Conservation (phyloP, 1,284 basidiomycete species). For the Coniophora puteana region DNA sequence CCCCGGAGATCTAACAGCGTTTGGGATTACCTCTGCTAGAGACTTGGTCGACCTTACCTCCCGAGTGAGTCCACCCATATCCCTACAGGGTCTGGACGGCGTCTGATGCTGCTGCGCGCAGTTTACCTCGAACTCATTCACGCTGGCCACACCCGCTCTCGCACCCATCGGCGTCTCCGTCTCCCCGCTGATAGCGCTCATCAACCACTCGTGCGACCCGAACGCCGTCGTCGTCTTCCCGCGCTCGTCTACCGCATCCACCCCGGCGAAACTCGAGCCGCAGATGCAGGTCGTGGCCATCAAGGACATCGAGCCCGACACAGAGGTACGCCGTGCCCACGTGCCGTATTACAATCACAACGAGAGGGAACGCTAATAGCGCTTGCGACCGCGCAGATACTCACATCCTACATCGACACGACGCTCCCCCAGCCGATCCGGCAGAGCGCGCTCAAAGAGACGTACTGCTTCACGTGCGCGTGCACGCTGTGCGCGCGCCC, state of each 20-base stretch:
- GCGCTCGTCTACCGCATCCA: slow-evolving; percentile 34
- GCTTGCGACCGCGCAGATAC: slow-evolving; percentile 45
- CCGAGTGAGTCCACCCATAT: slow-evolving; percentile 45
- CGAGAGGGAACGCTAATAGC: too few species aligned
- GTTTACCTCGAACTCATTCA: slow-evolving; percentile 89
- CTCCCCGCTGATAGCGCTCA: slow-evolving; percentile 74
- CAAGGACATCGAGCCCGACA: slow-evolving; percentile 53
- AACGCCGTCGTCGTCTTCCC: slow-evolving; percentile 93
- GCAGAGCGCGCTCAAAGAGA: slow-evolving; percentile 56
- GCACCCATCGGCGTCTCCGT: slow-evolving; percentile 79
- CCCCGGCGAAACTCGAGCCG: slow-evolving; percentile 46
- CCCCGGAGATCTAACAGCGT: slow-evolving; percentile 53
- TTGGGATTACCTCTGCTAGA: slow-evolving; percentile 50
- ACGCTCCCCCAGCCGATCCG: slow-evolving; percentile 61
- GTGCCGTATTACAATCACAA: too few species aligned
- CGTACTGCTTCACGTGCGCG: slow-evolving; percentile 79
- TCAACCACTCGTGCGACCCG: slow-evolving; percentile 91
- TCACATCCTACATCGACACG: slow-evolving; percentile 85
- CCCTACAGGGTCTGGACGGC: background rate
- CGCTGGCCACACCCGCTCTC: slow-evolving; percentile 73
- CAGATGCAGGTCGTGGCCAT: slow-evolving; percentile 73
- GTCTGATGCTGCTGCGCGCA: slow-evolving; percentile 35
- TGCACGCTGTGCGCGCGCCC: slow-evolving; percentile 67
- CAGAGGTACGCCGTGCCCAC: slow-evolving; percentile 57
- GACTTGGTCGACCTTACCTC: slow-evolving; percentile 72